Evolutionary conservation across 2,329 filamentous ascomycete species (phyloP), one percentile per base, ranked within the genome.

Genomic region (Colletotrichum higginsianum): DNA sequence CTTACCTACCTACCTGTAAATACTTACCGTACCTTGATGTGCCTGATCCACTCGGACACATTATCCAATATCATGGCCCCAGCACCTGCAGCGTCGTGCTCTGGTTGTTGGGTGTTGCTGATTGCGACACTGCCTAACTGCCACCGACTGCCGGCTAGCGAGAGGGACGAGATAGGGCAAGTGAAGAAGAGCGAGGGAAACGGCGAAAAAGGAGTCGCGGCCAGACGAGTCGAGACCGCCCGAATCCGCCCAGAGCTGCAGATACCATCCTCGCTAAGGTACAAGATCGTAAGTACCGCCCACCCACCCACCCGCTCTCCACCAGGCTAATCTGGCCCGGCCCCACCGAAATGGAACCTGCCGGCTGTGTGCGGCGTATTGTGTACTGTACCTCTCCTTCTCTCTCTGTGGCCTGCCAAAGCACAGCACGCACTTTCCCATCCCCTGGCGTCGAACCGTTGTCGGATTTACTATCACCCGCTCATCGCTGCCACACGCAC

Each of bases 181-280:
- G n/a, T 21, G 18, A 40, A 11, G 50, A 18, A 55, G 26, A n/a
- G 30, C 2, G 18, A 35, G 26, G 26, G 16, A 42, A 56, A 38
- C 11, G 8, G 8, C 35, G 35, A 56, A 42, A 42, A n/a, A 53
- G n/a, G 61, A 46, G 61, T 30, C 23, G 53, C 55, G 61, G 49
- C 63, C 67, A 71, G 56, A 50, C 47, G 42, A 42, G 67, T 67
- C 63, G 56, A 71, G 56, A 67, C 56, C 62, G n/a, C 44, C 35
- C 42, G 40, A 49, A 26, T 21, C 16, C 53, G 47, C 56, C 62
- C 49, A 61, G 40, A 52, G 23, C 38, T 50, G 23, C 61, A 55
- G 35, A 50, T 30, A 23, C 16, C 23, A 50, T 56, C 47, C 38
- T 61, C 63, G 67, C 67, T 57, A 55, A 35, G 50, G 44, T 66